These are phyloP conservation scores for Coccinonectria pachysandricola DNA, from an alignment of 2,329 filamentous ascomycete genomes.

Conservation along the genomic window DNA sequence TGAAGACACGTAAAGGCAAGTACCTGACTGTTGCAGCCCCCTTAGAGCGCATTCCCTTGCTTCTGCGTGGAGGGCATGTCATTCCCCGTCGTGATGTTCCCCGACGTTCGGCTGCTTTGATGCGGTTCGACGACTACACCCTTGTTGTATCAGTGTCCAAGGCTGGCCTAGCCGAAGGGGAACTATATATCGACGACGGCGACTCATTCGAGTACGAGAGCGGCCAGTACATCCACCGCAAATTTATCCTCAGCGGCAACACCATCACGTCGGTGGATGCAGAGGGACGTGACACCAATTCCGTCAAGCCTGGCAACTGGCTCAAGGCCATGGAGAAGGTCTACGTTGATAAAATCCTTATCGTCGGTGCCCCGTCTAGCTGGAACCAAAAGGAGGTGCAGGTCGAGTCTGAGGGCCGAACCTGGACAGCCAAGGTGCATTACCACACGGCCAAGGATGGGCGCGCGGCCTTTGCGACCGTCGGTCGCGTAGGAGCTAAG, in stretches of 20 bases:
- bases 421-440: slow-evolving; percentile 48
- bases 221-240: slow-evolving; percentile 80
- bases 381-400: slow-evolving; percentile 59
- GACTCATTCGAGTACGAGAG: slow-evolving; percentile 81
- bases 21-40: slow-evolving; percentile 62
- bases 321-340: slow-evolving; percentile 71
- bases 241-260: slow-evolving; percentile 55
- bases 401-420: slow-evolving; percentile 42
- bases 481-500: slow-evolving; percentile 40
- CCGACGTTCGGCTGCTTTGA: slow-evolving; percentile 73
- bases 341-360: slow-evolving; percentile 69
- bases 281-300: slow-evolving; percentile 41
- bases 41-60: slow-evolving; percentile 74
- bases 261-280: slow-evolving; percentile 62
- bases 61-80: slow-evolving; percentile 90
- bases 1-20: slow-evolving; percentile 60
- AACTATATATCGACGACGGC: slow-evolving; percentile 86
- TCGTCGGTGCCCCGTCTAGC: slow-evolving; percentile 65
- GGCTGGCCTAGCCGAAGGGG: slow-evolving; percentile 53
- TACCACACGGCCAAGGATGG: slow-evolving; percentile 41
- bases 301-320: slow-evolving; percentile 55
- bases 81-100: slow-evolving; percentile 83
- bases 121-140: slow-evolving; percentile 93
- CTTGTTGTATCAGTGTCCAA: slow-evolving; percentile 65
- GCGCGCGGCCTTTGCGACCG: slow-evolving; percentile 40